Evolutionary conservation across 2,329 filamentous ascomycete genomes (phyloP).

Genomic region (Penicillium sp.): DNA sequence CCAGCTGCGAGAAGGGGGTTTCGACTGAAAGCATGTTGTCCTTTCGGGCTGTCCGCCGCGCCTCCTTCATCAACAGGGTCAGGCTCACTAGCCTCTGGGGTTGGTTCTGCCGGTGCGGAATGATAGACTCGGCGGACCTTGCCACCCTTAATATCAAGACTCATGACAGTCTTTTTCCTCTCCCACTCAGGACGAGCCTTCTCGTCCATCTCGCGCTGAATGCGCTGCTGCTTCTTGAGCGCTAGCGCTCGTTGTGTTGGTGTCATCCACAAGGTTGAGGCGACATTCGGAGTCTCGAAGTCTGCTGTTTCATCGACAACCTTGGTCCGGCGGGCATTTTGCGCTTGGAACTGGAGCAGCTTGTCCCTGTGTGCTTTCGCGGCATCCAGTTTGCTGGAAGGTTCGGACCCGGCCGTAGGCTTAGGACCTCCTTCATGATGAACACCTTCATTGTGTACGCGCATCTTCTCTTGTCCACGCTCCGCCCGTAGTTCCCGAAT

Average conservation of each 20-base stretch:
- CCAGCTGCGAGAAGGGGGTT: conserved; percentile 48
- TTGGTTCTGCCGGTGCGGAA: conserved; percentile 35
- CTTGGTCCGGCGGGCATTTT: conserved; percentile 80
- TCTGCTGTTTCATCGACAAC: conserved; percentile 84
- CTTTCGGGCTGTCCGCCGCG: conserved; percentile 17
- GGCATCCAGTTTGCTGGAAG: conserved; percentile 59
- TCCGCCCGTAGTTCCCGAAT: conserved; percentile 80
- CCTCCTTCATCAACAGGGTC: conserved; percentile 15
- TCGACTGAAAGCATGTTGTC: conserved; percentile 42
- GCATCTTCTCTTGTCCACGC: conserved; percentile 82
- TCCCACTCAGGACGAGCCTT: conserved; percentile 82
- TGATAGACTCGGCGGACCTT: conserved; percentile 64
- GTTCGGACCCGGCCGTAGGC: conserved; percentile 22
- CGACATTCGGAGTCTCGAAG: conserved; percentile 62
- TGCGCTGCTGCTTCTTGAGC: conserved; percentile 80
- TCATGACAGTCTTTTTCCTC: conserved; percentile 79
- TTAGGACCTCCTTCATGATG: conserved; percentile 40
- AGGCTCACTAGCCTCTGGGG: conserved; percentile 18
- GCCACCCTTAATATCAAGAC: conserved; percentile 75
- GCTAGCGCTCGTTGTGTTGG: conserved; percentile 80
- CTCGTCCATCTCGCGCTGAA: conserved; percentile 83
- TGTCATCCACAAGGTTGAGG: conserved; percentile 76
- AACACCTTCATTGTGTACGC: conserved; percentile 64
- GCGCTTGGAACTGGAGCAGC: conserved; percentile 76
- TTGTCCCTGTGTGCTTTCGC: conserved; percentile 79